Percentiles rank a stretch among this genome's conserved stretches.
These are phyloP conservation scores for Exophiala dermatitidis DNA, from an alignment of 2,329 filamentous ascomycete genomes.

Conservation along the genomic window DNA sequence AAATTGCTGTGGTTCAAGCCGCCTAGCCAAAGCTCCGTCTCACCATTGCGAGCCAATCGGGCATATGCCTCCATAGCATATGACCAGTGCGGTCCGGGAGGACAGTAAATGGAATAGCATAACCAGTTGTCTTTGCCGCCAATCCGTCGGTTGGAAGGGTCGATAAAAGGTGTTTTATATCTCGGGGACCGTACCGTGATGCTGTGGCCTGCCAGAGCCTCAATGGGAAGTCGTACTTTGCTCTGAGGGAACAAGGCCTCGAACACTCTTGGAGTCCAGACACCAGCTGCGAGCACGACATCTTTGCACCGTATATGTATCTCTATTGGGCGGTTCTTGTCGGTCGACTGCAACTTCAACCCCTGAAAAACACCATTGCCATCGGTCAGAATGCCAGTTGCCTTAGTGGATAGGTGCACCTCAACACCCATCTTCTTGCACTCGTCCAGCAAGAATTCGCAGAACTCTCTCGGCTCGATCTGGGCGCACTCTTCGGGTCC, in stretches of 20 bases:
- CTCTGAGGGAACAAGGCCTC: slow-evolving; percentile 55
- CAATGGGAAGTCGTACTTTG: slow-evolving; percentile 48
- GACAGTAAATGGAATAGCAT: slow-evolving; percentile 64
- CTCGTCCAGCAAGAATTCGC: slow-evolving; percentile 55
- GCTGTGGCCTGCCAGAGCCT: slow-evolving; percentile 63
- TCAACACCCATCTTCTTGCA: slow-evolving; percentile 55
- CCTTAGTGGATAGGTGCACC: slow-evolving; percentile 58
- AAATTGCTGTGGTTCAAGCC: slow-evolving; percentile 59
- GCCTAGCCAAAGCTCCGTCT: slow-evolving; percentile 60
- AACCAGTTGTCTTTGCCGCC: slow-evolving; percentile 35
- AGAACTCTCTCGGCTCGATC: slow-evolving; percentile 61
- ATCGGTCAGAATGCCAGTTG: slow-evolving; percentile 48
- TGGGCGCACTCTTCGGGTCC: slow-evolving; percentile 56
- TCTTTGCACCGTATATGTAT: slow-evolving; percentile 55
- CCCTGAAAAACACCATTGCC: slow-evolving; percentile 47
- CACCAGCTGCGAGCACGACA: slow-evolving; percentile 61
- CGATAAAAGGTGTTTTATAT: slow-evolving; percentile 29
- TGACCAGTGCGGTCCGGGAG: slow-evolving; percentile 41
- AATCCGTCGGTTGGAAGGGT: slow-evolving; percentile 4
- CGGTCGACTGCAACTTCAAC: slow-evolving; percentile 29
- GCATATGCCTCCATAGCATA: slow-evolving; percentile 68
- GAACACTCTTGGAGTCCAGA: slow-evolving; percentile 65
- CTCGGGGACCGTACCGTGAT: slow-evolving; percentile 58
- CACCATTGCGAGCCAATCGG: slow-evolving; percentile 46
- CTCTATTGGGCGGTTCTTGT: slow-evolving; percentile 32